Evolutionary conservation across 768 basidiomycete genomes (phyloP).

Genomic region (Boletus pseudo-olivaceus): DNA sequence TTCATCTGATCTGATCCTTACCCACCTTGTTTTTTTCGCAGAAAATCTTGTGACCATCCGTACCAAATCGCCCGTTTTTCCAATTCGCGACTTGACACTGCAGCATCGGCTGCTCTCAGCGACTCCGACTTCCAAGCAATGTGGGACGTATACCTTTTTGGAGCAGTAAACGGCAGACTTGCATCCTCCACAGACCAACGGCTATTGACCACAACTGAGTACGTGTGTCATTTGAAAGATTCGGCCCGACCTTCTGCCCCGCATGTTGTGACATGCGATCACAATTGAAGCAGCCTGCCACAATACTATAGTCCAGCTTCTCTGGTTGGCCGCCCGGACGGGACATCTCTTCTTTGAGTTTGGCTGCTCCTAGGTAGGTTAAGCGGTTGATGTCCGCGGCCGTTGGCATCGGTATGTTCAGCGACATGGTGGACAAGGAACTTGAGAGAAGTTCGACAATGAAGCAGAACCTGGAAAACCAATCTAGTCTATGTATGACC

Average conservation of each 20-base stretch:
- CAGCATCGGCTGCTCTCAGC: background rate
- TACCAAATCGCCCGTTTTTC: conserved; percentile 29
- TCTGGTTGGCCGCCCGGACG: conserved; percentile 28
- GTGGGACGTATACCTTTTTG: conserved; percentile 18
- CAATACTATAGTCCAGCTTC: conserved; percentile 26
- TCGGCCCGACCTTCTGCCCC: conserved; percentile 19
- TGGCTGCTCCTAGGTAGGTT: conserved; percentile 27
- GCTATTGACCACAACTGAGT: conserved; percentile 13
- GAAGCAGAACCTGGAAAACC: background rate
- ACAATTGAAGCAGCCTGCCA: conserved; percentile 25
- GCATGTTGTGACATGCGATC: conserved; percentile 4
- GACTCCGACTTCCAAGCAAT: background rate
- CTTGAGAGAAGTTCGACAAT: background rate
- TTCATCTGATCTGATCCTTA: background rate
- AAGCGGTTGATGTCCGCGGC: conserved; percentile 25
- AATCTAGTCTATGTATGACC: background rate
- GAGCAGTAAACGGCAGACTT: conserved; percentile 31
- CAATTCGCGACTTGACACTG: conserved; percentile 38
- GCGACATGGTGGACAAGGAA: conserved; percentile 14
- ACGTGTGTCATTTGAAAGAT: background rate
- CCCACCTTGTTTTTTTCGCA: conserved; percentile 35
- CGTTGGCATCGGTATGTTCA: conserved; percentile 21
- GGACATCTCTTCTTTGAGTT: conserved; percentile 25
- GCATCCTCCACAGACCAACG: conserved; percentile 29
- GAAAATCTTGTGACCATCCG: conserved; percentile 31